Percentiles rank a stretch among this genome's conserved stretches.
Evolutionary conservation across 768 basidiomycete species (phyloP).

Genomic region (Lactarius akahatsu): DNA sequence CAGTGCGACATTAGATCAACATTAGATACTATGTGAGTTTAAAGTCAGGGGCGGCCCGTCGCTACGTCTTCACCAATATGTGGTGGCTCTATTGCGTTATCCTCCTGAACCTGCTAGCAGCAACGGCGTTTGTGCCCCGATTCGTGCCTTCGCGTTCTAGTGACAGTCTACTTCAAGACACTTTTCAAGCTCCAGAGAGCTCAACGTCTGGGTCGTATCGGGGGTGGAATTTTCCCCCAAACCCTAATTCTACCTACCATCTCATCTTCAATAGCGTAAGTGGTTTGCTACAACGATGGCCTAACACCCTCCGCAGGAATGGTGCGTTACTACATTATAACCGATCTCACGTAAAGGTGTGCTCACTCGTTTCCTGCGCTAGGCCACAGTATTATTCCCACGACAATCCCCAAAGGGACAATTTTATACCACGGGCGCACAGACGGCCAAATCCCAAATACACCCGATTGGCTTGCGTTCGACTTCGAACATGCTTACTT

Average conservation of each 20-base stretch:
- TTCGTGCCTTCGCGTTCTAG: too few species aligned
- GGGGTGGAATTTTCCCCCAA: constrained; percentile 30
- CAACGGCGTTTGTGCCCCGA: too few species aligned
- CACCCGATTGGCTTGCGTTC: constrained; percentile 27
- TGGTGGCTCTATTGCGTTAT: too few species aligned
- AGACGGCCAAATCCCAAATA: constrained; percentile 5
- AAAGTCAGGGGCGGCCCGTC: too few species aligned
- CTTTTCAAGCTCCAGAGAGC: neutral
- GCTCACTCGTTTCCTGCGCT: too few species aligned
- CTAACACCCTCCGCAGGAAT: constrained; percentile 36
- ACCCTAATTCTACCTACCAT: constrained; percentile 35
- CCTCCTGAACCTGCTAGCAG: too few species aligned
- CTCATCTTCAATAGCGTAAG: constrained; percentile 39
- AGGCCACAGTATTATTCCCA: constrained; percentile 27
- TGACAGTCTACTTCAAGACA: too few species aligned
- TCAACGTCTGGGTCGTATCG: neutral
- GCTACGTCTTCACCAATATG: too few species aligned
- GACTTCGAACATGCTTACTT: constrained; percentile 26
- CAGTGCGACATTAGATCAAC: too few species aligned
- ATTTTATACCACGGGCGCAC: constrained; percentile 28
- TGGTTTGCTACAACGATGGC: constrained; percentile 41
- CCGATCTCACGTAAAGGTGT: neutral
- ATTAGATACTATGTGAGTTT: too few species aligned
- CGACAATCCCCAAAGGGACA: constrained; percentile 25
- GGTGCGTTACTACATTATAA: constrained; percentile 9